Evolutionary conservation across 2,329 filamentous ascomycete species (phyloP).

Genomic region (Lecanicillium sp.): DNA sequence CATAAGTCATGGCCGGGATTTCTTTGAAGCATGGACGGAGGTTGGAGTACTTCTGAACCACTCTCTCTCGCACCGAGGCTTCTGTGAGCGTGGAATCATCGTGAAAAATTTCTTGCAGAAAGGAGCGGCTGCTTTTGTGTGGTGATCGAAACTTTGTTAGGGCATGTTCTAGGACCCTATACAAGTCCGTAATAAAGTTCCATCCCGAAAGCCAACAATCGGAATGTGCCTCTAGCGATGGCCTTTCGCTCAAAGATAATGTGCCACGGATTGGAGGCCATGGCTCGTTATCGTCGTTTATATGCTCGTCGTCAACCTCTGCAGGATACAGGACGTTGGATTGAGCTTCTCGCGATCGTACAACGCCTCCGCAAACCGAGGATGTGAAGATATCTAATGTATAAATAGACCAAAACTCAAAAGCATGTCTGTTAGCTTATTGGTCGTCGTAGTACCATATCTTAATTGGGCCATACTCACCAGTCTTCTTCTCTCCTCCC

Average conservation of each 20-base stretch:
- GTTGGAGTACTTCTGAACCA: constrained; percentile 17
- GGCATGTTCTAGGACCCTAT: constrained; percentile 47
- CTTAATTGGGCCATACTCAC: too few species aligned
- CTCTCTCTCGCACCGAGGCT: constrained; percentile 13
- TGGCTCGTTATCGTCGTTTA: constrained; percentile 17
- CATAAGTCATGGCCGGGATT: constrained; percentile 16
- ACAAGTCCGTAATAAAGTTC: constrained; percentile 51
- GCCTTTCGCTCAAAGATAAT: constrained; percentile 4
- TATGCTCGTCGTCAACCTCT: constrained; percentile 33
- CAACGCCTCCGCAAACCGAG: constrained; percentile 37
- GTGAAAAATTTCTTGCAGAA: constrained; percentile 15
- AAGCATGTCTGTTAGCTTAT: neutral
- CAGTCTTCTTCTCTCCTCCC: constrained; percentile 36
- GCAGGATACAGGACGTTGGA: constrained; percentile 16
- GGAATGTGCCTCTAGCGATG: constrained; percentile 1
- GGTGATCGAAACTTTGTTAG: constrained; percentile 15
- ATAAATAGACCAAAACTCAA: constrained; percentile 49
- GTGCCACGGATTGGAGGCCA: constrained; percentile 1
- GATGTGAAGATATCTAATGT: constrained; percentile 46
- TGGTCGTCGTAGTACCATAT: neutral
- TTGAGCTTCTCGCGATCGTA: constrained; percentile 13
- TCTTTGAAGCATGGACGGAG: constrained; percentile 21
- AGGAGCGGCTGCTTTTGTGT: constrained; percentile 12
- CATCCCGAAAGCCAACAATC: constrained; percentile 44
- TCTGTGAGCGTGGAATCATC: constrained; percentile 12